These are phyloP conservation scores for Fusarium torreyae DNA, from an alignment of 2,329 filamentous ascomycete species.

Conservation along the genomic window DNA sequence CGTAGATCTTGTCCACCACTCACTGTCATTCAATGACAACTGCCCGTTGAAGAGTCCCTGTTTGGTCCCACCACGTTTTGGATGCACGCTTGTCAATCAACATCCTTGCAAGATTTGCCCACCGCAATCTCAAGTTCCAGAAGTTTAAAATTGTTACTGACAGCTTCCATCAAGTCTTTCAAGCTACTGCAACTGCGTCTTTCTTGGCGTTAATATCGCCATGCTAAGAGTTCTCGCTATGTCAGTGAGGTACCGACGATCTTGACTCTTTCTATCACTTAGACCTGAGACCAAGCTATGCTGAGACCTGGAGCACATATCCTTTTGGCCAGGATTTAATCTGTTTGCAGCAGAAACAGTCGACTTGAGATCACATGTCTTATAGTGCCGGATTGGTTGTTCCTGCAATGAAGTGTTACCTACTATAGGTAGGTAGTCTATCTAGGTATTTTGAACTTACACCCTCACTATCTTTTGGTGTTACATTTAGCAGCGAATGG, in stretches of 20 bases:
- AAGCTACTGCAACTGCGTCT: constrained; percentile 2
- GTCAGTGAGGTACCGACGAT: constrained; percentile 7
- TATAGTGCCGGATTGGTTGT: background rate
- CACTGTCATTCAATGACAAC: constrained; percentile 39
- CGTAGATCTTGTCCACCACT: constrained; percentile 31
- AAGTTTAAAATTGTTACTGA: constrained; percentile 27
- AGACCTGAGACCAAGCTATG: background rate
- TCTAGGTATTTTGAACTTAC: background rate
- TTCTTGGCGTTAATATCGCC: constrained; percentile 27
- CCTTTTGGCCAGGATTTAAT: background rate
- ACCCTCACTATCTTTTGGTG: background rate
- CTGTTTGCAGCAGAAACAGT: constrained; percentile 13
- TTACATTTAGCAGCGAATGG: constrained; percentile 3
- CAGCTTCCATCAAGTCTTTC: constrained; percentile 6
- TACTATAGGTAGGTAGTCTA: too few relatives aligned
- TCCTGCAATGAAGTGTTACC: background rate
- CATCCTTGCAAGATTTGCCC: constrained; percentile 24
- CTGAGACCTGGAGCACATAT: background rate
- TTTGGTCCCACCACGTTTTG: constrained; percentile 43
- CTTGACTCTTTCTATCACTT: constrained; percentile 6
- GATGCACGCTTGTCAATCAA: constrained; percentile 17
- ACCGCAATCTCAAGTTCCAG: constrained; percentile 30
- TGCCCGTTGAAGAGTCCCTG: constrained; percentile 19
- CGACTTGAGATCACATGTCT: constrained; percentile 2
- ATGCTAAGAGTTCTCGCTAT: background rate